Evolutionary conservation across 169 alveolate genomes (phyloP).

Genomic region (Perkinsus olseni): DNA sequence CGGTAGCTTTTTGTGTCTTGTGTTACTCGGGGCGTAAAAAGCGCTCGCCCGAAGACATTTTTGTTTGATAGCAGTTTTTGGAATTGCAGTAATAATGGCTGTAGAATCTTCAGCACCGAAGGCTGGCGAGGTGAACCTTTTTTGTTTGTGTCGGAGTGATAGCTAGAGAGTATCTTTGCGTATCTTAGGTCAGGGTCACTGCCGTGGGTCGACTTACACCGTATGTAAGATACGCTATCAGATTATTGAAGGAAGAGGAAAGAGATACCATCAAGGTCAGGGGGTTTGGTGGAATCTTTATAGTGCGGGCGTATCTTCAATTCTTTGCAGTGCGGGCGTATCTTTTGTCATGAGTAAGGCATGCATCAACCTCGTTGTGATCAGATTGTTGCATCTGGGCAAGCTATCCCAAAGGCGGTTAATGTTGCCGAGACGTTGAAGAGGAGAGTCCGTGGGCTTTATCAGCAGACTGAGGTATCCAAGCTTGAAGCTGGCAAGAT

Average conservation of each 20-base stretch:
- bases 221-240: neutral
- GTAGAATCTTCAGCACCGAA: neutral
- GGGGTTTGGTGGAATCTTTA: neutral
- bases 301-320: neutral
- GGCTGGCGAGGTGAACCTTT: neutral
- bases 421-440: slow-evolving; percentile 21
- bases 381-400: slow-evolving; percentile 16
- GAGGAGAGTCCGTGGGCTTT: slow-evolving; percentile 18
- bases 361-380: too few relatives aligned
- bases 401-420: slow-evolving; percentile 20
- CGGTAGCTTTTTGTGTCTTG: too few relatives aligned
- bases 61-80: neutral
- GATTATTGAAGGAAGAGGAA: neutral
- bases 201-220: neutral
- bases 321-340: neutral
- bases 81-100: neutral
- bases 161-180: neutral
- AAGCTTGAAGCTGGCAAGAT: neutral
- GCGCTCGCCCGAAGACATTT: too few relatives aligned
- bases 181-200: neutral
- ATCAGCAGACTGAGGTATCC: neutral
- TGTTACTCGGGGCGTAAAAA: too few relatives aligned
- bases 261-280: neutral
- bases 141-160: too few relatives aligned
- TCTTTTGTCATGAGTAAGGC: too few relatives aligned